Evolutionary conservation across 768 basidiomycete genomes (phyloP).

Genomic region (Dioszegia crocea): DNA sequence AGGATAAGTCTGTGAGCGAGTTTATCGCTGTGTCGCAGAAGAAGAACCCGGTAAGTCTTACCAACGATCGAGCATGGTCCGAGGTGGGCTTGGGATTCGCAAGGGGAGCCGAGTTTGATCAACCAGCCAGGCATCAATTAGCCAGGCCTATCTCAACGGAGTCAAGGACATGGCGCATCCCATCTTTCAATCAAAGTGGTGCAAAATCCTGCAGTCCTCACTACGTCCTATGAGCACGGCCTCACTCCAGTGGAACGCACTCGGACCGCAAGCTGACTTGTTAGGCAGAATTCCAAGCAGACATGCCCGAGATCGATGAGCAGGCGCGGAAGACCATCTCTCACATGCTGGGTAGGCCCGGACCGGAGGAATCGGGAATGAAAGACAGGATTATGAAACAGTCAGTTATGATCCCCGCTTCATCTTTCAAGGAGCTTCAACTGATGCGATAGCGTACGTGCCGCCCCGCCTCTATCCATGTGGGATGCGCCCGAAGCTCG

Average conservation of each 20-base stretch:
- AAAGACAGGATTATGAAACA: constrained; percentile 40
- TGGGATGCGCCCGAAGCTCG: constrained; percentile 38
- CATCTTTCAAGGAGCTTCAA: neutral
- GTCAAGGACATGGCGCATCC: too few relatives aligned
- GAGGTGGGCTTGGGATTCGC: too few relatives aligned
- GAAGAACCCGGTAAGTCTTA: constrained; percentile 53
- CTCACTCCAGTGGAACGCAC: too few relatives aligned
- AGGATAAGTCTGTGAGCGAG: constrained; percentile 57
- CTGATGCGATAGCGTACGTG: constrained; percentile 23
- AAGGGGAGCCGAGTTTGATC: too few relatives aligned
- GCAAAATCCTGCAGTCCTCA: too few relatives aligned
- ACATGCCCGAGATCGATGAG: constrained; percentile 53
- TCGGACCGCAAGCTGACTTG: neutral
- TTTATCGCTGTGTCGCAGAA: constrained; percentile 57
- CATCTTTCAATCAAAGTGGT: too few relatives aligned
- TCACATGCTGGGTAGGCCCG: constrained; percentile 54
- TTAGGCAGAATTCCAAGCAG: constrained; percentile 52
- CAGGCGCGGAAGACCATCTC: constrained; percentile 57
- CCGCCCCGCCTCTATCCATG: constrained; percentile 32
- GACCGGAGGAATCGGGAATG: constrained; percentile 26
- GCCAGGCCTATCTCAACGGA: too few relatives aligned
- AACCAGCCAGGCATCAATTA: too few relatives aligned
- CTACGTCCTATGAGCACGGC: too few relatives aligned
- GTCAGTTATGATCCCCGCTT: constrained; percentile 13
- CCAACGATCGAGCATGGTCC: constrained; percentile 18